These are phyloP conservation scores for Colletotrichum shisoi DNA, from an alignment of 2,329 filamentous ascomycete genomes.

Conservation along the genomic window DNA sequence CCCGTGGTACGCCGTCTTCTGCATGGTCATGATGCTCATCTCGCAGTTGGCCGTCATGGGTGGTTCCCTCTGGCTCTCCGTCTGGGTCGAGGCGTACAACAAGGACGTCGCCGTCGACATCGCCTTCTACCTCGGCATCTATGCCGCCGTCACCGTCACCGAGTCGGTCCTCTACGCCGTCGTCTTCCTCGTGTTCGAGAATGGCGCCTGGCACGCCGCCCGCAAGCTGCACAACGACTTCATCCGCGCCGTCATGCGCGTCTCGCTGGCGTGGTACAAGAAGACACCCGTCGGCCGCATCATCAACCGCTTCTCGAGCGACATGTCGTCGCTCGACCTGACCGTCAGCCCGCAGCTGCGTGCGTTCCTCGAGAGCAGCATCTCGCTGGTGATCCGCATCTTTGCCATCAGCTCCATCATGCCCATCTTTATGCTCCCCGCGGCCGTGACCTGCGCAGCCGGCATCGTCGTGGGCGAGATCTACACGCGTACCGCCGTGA, in stretches of 20 bases:
- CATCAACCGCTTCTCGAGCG: conserved; percentile 64
- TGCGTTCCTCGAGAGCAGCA: conserved; percentile 51
- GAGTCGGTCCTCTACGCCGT: conserved; percentile 55
- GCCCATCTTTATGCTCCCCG: conserved; percentile 60
- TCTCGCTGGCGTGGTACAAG: conserved; percentile 66
- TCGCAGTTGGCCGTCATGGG: conserved; percentile 54
- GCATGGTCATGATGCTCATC: conserved; percentile 52
- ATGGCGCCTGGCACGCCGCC: conserved; percentile 65
- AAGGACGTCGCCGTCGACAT: conserved; percentile 55
- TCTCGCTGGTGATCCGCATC: conserved; percentile 57
- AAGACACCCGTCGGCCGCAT: conserved; percentile 61
- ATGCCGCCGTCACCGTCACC: conserved; percentile 55
- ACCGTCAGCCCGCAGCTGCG: conserved; percentile 57
- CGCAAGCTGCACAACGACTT: conserved; percentile 61
- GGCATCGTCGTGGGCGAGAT: conserved; percentile 59
- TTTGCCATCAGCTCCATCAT: conserved; percentile 60
- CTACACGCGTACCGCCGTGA: conserved; percentile 60
- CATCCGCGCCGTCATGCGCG: conserved; percentile 60
- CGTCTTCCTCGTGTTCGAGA: conserved; percentile 59
- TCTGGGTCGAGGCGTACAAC: conserved; percentile 63
- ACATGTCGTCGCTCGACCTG: conserved; percentile 65
- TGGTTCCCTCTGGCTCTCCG: conserved; percentile 58
- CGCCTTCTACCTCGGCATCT: conserved; percentile 63
- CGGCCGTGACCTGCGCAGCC: conserved; percentile 55
- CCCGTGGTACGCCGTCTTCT: conserved; percentile 52